Evolutionary conservation across 768 basidiomycete species (phyloP).

Genomic region (Suillus placidus): DNA sequence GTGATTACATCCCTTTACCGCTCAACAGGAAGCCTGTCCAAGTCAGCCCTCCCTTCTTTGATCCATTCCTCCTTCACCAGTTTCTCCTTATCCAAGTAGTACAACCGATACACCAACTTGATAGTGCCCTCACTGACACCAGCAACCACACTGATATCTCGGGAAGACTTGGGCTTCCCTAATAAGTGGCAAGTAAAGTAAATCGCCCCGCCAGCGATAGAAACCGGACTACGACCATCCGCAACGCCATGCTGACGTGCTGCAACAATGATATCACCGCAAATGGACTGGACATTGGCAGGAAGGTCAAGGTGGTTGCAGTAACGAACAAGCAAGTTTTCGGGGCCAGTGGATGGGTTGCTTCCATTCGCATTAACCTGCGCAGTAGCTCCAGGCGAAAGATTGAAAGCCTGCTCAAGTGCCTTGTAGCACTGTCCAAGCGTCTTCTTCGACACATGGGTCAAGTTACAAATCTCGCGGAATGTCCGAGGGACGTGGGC

Average conservation of each 20-base stretch:
- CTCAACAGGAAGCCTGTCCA: conserved; percentile 31
- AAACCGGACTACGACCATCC: conserved; percentile 92
- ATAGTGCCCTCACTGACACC: conserved; percentile 97
- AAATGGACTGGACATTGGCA: conserved; percentile 79
- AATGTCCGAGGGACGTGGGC: conserved; percentile 96
- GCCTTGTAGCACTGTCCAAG: conserved; percentile 93
- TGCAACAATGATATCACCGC: conserved; percentile 77
- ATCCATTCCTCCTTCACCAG: conserved; percentile 87
- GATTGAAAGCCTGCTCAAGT: conserved; percentile 85
- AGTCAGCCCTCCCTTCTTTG: conserved; percentile 70
- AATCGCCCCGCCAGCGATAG: conserved; percentile 97
- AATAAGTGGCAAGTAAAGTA: conserved; percentile 89
- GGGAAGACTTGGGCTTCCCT: conserved; percentile 71
- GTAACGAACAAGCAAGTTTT: conserved; percentile 88
- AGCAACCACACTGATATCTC: conserved; percentile 88
- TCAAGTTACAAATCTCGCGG: conserved; percentile 92
- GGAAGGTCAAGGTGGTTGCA: conserved; percentile 92
- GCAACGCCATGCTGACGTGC: conserved; percentile 86
- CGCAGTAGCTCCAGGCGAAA: conserved; percentile 78
- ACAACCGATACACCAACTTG: conserved; percentile 83
- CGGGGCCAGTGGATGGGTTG: conserved; percentile 67
- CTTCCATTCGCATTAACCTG: conserved; percentile 37
- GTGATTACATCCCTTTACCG: conserved; percentile 16
- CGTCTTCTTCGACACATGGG: conserved; percentile 92
- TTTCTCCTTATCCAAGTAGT: conserved; percentile 73